Percentiles rank a stretch among this genome's conserved stretches.
These are phyloP conservation scores for Periglandula ipomoeae DNA, from an alignment of 2,329 filamentous ascomycete genomes.

Conservation along the genomic window DNA sequence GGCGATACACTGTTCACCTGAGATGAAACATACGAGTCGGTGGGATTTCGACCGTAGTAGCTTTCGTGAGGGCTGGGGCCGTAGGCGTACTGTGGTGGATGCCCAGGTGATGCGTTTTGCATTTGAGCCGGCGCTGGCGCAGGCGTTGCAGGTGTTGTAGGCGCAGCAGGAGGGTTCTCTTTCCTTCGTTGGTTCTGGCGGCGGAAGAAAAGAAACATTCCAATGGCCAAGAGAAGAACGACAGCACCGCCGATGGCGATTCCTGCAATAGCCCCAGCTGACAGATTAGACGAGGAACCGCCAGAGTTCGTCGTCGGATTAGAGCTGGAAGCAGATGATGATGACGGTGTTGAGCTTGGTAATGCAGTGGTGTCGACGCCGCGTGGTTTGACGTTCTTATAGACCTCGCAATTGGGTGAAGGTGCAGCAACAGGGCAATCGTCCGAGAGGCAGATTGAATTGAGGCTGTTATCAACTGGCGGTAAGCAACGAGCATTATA, in stretches of 20 bases:
- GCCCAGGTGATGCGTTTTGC: conserved; percentile 1
- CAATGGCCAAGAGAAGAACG: conserved; percentile 13
- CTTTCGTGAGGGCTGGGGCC: conserved; percentile 6
- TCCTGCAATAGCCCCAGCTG: conserved; percentile 15
- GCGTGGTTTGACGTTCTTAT: conserved; percentile 14
- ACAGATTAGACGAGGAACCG: conserved; percentile 2
- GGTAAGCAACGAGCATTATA: conserved; percentile 21
- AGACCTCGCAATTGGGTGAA: conserved; percentile 17
- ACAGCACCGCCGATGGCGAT: conserved; percentile 17
- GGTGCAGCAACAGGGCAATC: conserved; percentile 19
- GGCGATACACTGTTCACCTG: conserved; percentile 2
- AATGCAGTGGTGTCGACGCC: conserved; percentile 7
- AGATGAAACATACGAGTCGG: conserved; percentile 9
- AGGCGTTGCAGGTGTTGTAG: neutral
- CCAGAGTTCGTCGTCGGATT: neutral
- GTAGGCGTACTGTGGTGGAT: conserved; percentile 7
- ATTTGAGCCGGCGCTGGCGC: neutral
- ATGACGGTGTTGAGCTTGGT: neutral
- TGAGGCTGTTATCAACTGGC: conserved; percentile 14
- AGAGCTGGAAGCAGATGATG: neutral
- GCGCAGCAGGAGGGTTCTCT: conserved; percentile 3
- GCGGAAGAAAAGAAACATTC: conserved; percentile 11
- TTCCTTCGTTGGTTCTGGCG: conserved; percentile 6
- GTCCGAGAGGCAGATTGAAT: conserved; percentile 18
- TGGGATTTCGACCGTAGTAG: conserved; percentile 1